Evolutionary conservation across 768 basidiomycete species (phyloP), one percentile per base, ranked within the genome.

Genomic region (Tulasnella sp.): DNA sequence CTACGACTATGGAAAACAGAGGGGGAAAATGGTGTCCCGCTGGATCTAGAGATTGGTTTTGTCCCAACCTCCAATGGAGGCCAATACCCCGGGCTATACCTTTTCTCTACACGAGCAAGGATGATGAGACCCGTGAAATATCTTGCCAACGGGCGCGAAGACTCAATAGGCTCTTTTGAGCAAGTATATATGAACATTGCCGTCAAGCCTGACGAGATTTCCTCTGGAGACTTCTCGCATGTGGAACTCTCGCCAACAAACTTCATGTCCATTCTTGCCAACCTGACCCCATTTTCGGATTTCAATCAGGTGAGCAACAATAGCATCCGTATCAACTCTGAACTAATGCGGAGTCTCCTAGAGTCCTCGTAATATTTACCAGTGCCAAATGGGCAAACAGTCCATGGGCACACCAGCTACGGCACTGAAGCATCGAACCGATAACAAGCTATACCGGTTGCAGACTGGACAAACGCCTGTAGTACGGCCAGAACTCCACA

Each of bases 361-460:
- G 82, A 84, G 81, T 68, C 87, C 87, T 24, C 78, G 87, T 61
- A 90, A 90, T 60, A 90, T 90, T 50, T 90, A 90, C 60, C 85
- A 93, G 64, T 95, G 91, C 66, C 88, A 89, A 75, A 99, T 99
- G 95, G 91, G 92, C 64, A 99, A 99, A 71, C 95, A 99, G 78
- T 85, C 88, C 2, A 99, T 99, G 95, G 95, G 95, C 24, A 98
- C 95, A 16, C 93, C 95, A 1, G 81, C 90, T 28, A 96, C 92
- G 2, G 84, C 90, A 4, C 65, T 98, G 34, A 76, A 77, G 59
- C 88, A 91, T 61, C 77, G 95, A 53, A 98, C 95, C 8, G 95
- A 99, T 67, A 98, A 98, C 72, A 99, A 98, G 67, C 77, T 98
- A 39, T 98, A 98, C 66, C 81, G 90, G 19, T 74, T 99, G 3